phyloP scores from a whole-genome alignment of 495 filamentous ascomycete genomes.

The Podospora pseudocomata region DNA sequence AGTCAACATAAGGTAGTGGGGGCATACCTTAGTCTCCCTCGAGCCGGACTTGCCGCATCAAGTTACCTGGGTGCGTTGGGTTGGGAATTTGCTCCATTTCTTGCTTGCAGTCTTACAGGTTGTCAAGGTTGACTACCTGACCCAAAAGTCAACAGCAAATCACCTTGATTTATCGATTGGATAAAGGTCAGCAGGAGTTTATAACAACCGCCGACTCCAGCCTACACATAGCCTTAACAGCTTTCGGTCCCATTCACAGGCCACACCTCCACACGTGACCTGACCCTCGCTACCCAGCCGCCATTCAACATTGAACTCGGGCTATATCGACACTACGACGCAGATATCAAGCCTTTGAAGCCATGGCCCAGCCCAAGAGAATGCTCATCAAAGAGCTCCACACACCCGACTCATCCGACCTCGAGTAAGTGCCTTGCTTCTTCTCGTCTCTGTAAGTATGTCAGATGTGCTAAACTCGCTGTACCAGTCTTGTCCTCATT shows the following conservation, averaged over 20 bases:
- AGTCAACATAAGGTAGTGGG: not conserved
- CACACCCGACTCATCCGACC: not conserved
- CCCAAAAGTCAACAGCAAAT: no score
- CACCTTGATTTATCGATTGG: no score
- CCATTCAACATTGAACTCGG: no score
- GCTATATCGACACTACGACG: no score
- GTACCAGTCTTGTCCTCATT: conserved; percentile 11
- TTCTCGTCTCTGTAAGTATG: not conserved
- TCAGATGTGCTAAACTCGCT: not conserved
- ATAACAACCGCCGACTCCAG: no score
- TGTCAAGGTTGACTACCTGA: no score
- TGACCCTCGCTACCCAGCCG: no score
- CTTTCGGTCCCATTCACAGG: no score
- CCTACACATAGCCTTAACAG: no score
- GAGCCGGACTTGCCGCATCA: not conserved
- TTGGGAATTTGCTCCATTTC: not conserved
- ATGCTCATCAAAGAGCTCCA: not conserved
- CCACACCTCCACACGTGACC: no score
- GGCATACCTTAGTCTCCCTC: not conserved
- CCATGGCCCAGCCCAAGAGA: not conserved
- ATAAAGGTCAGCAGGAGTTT: no score
- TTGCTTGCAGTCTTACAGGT: not conserved
- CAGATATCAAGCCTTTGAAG: not conserved
- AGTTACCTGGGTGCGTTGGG: not conserved
- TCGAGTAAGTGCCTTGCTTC: not conserved